A percentile compares a stretch with the other conserved stretches of the same genome.
Evolutionary conservation across 345 rosid genomes (phyloP).

Genomic region (Alliaria petiolata): DNA sequence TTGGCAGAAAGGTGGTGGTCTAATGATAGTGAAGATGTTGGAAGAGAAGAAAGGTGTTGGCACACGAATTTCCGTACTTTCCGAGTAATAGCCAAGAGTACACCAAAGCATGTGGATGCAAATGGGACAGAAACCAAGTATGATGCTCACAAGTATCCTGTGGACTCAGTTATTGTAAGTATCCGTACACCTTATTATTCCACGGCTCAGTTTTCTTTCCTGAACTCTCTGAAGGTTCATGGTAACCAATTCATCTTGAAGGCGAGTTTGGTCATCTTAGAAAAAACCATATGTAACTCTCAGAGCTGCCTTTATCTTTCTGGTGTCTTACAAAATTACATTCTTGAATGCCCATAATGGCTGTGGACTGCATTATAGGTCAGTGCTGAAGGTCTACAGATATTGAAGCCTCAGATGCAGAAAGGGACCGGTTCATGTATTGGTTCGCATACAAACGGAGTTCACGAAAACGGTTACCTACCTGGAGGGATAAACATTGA

Average conservation of each 20-base stretch:
- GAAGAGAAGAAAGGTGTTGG: conserved; percentile 89
- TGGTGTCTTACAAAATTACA: background rate
- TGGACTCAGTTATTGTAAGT: conserved; percentile 74
- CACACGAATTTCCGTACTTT: conserved; percentile 73
- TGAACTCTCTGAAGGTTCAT: conserved; percentile 7
- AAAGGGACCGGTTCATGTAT: conserved; percentile 34
- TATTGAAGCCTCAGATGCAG: conserved; percentile 62
- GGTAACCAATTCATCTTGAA: background rate
- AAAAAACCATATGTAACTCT: background rate
- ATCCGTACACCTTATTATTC: background rate
- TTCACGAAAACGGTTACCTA: conserved; percentile 43
- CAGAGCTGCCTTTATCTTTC: background rate
- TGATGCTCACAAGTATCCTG: conserved; percentile 47
- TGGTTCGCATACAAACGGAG: conserved; percentile 68
- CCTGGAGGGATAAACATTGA: conserved; percentile 76
- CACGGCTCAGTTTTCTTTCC: background rate
- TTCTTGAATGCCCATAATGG: conserved; percentile 10
- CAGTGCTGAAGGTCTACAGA: conserved; percentile 78
- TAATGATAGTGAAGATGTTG: conserved; percentile 38
- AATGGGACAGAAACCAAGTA: conserved; percentile 41
- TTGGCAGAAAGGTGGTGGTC: conserved; percentile 58
- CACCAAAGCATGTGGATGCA: conserved; percentile 33
- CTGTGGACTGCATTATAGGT: conserved; percentile 45
- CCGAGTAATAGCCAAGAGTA: conserved; percentile 52
- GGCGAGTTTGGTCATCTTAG: background rate